These are phyloP conservation scores for Plantago major DNA, from an alignment of 257 asterid genomes.

Conservation along the genomic window DNA sequence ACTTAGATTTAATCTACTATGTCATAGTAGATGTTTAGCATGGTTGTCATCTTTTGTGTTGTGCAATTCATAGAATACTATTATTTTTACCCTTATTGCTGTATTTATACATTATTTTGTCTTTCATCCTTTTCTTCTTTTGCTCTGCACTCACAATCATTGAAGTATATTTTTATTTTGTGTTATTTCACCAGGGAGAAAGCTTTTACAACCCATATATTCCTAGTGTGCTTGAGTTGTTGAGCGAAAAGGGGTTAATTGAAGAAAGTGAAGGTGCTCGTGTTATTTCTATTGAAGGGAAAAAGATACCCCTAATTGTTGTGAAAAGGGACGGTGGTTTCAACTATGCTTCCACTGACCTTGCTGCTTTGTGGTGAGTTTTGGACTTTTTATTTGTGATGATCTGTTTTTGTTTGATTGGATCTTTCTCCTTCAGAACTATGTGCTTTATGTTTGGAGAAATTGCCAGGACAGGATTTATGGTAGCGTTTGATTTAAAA, in stretches of 20 bases:
- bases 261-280: constrained; percentile 95
- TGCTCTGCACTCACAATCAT: constrained; percentile 12
- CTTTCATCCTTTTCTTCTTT: not conserved
- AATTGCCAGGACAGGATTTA: not conserved
- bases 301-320: constrained; percentile 76
- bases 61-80: constrained; percentile 8
- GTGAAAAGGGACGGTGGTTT: constrained; percentile 93
- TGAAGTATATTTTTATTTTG: constrained; percentile 1
- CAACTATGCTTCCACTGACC: constrained; percentile 96
- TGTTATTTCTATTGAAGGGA: constrained; percentile 82
- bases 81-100: not conserved
- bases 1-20: not conserved
- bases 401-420: constrained; percentile 13
- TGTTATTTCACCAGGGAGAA: constrained; percentile 57
- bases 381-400: constrained; percentile 10
- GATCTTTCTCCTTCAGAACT: constrained; percentile 9
- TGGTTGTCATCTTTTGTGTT: not conserved
- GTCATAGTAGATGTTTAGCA: not conserved
- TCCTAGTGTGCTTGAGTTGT: constrained; percentile 53
- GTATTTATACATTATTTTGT: not conserved
- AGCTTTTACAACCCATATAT: constrained; percentile 91
- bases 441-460: not conserved
- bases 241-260: constrained; percentile 58
- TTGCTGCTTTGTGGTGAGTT: constrained; percentile 82
- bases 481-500: not conserved